Evolutionary conservation across 305 asterid genomes (phyloP), one percentile per base, ranked within the genome.

Genomic region (Solanum hybrid): DNA sequence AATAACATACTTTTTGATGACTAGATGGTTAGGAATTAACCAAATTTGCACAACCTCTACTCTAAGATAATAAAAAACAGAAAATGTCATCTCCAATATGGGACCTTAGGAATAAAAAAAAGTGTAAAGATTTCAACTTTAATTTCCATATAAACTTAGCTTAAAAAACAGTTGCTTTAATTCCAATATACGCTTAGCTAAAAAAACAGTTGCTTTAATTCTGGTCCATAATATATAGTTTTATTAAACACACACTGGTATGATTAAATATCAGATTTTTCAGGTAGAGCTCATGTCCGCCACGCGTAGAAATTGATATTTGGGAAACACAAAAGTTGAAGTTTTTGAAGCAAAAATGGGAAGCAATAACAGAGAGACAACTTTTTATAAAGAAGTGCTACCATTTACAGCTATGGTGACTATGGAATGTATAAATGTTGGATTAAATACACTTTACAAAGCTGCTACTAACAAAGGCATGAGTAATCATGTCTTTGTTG

Each of bases 401-500:
- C 99, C 99, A 2, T 95, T 96, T 92, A 83, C 93, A 24, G 95
- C 95, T 37, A 89, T 97, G 92, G 97, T 97, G 22, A 46, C 91
- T 34, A 94, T 95, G 95, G 98, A 97, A 90, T 94, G 96, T 90
- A 90, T 95, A 64, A 94, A 95, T 95, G 98, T 96, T 67, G 95
- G 95, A 39, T 95, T 96, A 88, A 96, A 95, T 95, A 95, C 97
- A 6, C 93, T 96, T 87, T 95, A 91, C 95, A 96, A 97, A 64
- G 90, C 95, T 87, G 98, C 98, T 87, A 93, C 97, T n/a, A 90
- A 69, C 82, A 88, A 88, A 84, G 96, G 98, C 90, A 94, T 95
- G 98, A 97, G 97, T 90, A 94, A 93, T 36, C 93, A 92, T 90
- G 98, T 97, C 61, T 97, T 95, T 93, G 90, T 97, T 81, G 98